phyloP scores from a whole-genome alignment of 306 rosid species.

The Hippophae gyantsensis region DNA sequence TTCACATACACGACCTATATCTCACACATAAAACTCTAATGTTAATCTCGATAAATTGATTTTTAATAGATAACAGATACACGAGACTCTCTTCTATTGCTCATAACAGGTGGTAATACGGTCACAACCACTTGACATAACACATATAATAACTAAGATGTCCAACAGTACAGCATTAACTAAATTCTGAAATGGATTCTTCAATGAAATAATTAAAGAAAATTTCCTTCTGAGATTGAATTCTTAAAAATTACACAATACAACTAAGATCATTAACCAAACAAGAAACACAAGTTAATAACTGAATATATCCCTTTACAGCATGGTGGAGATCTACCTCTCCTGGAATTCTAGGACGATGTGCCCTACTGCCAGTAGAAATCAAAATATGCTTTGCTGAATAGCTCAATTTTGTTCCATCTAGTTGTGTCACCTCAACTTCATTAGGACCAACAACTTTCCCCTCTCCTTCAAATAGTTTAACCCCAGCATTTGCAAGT shows the following conservation, averaged over 20 bases:
- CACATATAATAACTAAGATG: background rate
- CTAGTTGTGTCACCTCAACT: constrained; percentile 92
- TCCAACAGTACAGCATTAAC: background rate
- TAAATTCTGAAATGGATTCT: background rate
- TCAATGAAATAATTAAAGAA: background rate
- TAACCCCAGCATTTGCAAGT: constrained; percentile 75
- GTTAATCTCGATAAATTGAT: too few relatives aligned
- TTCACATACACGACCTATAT: too few relatives aligned
- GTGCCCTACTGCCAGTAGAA: constrained; percentile 94
- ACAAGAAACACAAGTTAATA: background rate
- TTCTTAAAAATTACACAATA: background rate
- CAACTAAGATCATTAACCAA: background rate
- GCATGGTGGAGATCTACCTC: constrained; percentile 42
- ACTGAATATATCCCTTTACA: constrained; percentile 2
- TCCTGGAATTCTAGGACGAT: constrained; percentile 69
- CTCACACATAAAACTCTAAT: too few relatives aligned
- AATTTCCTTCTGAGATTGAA: background rate
- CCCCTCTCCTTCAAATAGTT: constrained; percentile 90
- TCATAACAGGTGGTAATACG: background rate
- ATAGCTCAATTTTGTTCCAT: constrained; percentile 86
- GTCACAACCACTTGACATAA: background rate
- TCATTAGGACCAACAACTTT: constrained; percentile 79
- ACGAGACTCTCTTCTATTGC: too few relatives aligned
- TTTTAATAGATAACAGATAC: too few relatives aligned
- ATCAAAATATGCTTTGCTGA: constrained; percentile 85